phyloP scores from a whole-genome alignment of 2,329 filamentous ascomycete genomes.

The Phialemoniopsis sp. region DNA sequence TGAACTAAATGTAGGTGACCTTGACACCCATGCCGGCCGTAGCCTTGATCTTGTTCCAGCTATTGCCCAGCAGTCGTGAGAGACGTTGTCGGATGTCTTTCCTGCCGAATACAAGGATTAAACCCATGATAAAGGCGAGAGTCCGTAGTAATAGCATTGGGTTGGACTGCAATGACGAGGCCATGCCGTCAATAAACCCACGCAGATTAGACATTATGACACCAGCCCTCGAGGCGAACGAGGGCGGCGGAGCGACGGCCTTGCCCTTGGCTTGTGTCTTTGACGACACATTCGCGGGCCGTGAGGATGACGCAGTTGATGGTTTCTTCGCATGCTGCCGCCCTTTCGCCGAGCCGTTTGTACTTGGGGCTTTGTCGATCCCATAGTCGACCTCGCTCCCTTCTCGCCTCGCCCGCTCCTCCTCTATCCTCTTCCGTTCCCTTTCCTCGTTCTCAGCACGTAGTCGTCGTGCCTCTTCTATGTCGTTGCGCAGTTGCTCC shows the following conservation, averaged over 20 bases:
- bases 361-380: slow-evolving; percentile 51
- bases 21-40: slow-evolving; percentile 97
- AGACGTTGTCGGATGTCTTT: slow-evolving; percentile 72
- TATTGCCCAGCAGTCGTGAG: slow-evolving; percentile 60
- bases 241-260: slow-evolving; percentile 22
- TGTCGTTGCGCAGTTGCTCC: slow-evolving; percentile 49
- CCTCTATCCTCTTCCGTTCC: slow-evolving; percentile 46
- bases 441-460: slow-evolving; percentile 57
- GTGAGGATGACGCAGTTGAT: slow-evolving; percentile 2
- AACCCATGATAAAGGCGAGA: slow-evolving; percentile 73
- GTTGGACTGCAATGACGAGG: slow-evolving; percentile 47
- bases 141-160: slow-evolving; percentile 56
- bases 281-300: slow-evolving; percentile 6
- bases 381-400: slow-evolving; percentile 66
- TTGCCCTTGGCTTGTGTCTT: slow-evolving; percentile 25
- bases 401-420: slow-evolving; percentile 45
- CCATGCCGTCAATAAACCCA: slow-evolving; percentile 45
- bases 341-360: slow-evolving; percentile 3
- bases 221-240: slow-evolving; percentile 42
- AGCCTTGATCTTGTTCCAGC: slow-evolving; percentile 76
- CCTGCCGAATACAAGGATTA: slow-evolving; percentile 73
- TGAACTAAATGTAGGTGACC: slow-evolving; percentile 81
- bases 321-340: slow-evolving; percentile 8
- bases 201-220: slow-evolving; percentile 50
- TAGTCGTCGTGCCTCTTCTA: slow-evolving; percentile 52